Percentiles rank a stretch among this genome's conserved stretches.
Conservation (phyloP, 768 basidiomycete genomes). For the Coprinopsis strossmayeri region DNA sequence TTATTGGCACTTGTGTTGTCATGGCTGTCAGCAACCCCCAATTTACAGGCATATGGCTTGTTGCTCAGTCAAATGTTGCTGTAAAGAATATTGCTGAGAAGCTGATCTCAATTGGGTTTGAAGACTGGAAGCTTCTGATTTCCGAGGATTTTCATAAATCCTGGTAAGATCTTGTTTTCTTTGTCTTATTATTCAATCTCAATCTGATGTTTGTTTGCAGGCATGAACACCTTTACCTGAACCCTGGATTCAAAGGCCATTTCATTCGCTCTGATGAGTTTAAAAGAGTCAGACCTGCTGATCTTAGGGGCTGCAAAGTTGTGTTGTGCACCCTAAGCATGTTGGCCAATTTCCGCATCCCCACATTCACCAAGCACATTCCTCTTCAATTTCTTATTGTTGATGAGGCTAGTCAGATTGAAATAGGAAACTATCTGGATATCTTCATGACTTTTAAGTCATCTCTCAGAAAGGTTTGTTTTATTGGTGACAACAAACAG, state of each 20-base stretch:
- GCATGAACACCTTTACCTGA: slow-evolving; percentile 75
- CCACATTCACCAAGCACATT: slow-evolving; percentile 26
- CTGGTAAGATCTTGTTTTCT: slow-evolving; percentile 40
- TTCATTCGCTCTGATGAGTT: slow-evolving; percentile 47
- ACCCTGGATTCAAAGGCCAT: slow-evolving; percentile 29
- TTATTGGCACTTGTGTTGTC: slow-evolving; percentile 58
- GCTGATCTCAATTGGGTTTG: slow-evolving; percentile 46
- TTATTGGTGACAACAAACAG: slow-evolving; percentile 65
- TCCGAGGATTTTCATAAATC: slow-evolving; percentile 56
- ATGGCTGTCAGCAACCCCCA: slow-evolving; percentile 31
- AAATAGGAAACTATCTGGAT: slow-evolving; percentile 45
- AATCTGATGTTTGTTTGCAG: slow-evolving; percentile 26
- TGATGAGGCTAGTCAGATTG: slow-evolving; percentile 67
- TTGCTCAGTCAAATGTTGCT: slow-evolving; percentile 83
- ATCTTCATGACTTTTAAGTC: slow-evolving; percentile 30
- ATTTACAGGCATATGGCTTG: slow-evolving; percentile 60
- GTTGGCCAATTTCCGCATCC: slow-evolving; percentile 42
- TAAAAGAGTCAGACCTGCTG: slow-evolving; percentile 10
- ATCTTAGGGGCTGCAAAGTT: slow-evolving; percentile 40
- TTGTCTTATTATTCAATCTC: slow-evolving; percentile 6
- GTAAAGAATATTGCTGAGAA: slow-evolving; percentile 89
- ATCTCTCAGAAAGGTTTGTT: slow-evolving; percentile 45
- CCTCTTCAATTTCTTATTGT: slow-evolving; percentile 48
- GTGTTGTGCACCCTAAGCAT: slow-evolving; percentile 75
- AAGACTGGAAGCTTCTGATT: slow-evolving; percentile 62